Evolutionary conservation across 1,284 basidiomycete species (phyloP), one percentile per base, ranked within the genome.

Genomic region (Stereum hirsutum): DNA sequence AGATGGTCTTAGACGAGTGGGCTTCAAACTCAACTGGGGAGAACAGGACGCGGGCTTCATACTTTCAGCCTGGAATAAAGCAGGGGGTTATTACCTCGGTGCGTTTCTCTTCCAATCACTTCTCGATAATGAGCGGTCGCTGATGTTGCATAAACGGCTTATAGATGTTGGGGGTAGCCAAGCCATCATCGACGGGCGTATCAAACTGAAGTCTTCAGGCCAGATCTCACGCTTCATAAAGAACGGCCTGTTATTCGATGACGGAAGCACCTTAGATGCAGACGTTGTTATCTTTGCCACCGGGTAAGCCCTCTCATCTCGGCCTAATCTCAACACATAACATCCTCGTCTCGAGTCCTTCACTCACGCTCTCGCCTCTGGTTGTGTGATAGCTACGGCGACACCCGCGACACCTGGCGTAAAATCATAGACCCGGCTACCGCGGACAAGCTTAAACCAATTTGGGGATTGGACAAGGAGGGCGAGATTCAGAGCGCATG

Each of bases 241-340:
- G 49, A 69, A 59, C 6, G 75, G 74, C 0, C 54, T 88, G 8
- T 67, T 66, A 38, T 89, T 89, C 51, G 72, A 74, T 44, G 71
- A 89, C 48, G 82, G 82, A 6, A 74, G 69, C 21, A 71, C 72
- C 48, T 57, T 87, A 24, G 60, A 73, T 8, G 81, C 78, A 11
- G 84, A 89, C 55, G 70, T 83, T 12, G 73, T 89, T 20, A 53
- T 89, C 12, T 78, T 80, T 57, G 75, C 78, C 2, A 84, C 79
- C 6, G 81, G 81, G 67, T 81, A 55, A 45, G 55, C 5, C 10
- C 10, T n/a, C 5, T 5, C 7, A 4, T 35, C 33, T 35, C 15
- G 11, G 23, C 24, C 23, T n/a, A n/a, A n/a, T n/a, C n/a, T n/a
- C n/a, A n/a, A n/a, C n/a, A n/a, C n/a, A n/a, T n/a, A n/a, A n/a